Percentiles rank a stretch among this genome's conserved stretches.
phyloP scores from a whole-genome alignment of 2,329 filamentous ascomycete genomes.

The Ceratocystis colombiana region DNA sequence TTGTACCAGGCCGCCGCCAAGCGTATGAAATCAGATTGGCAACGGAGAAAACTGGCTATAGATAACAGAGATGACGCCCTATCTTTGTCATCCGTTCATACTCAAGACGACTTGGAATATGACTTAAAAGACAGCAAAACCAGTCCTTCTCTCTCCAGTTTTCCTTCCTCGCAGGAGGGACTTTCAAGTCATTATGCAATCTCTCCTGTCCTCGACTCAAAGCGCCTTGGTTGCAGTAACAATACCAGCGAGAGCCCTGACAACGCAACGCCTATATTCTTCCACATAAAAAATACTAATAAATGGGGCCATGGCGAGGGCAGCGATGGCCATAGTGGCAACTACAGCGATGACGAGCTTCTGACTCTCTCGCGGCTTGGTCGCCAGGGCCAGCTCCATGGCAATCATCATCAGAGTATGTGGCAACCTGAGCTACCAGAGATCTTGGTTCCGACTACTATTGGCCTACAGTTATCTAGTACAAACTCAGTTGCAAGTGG shows the following conservation, averaged over 20 bases:
- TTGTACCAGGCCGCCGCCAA: not conserved
- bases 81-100: not conserved
- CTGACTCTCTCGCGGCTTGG: not conserved
- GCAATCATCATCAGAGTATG: not conserved
- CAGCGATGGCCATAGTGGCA: not conserved
- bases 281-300: not conserved
- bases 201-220: not conserved
- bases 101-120: not conserved
- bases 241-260: not conserved
- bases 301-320: not conserved
- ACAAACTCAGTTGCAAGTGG: not conserved
- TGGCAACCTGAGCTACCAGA: not conserved
- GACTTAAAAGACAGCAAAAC: not conserved
- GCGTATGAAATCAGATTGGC: no score
- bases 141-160: not conserved
- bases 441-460: not conserved
- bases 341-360: not conserved
- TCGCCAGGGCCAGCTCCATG: not conserved
- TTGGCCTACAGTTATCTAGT: conserved; percentile 9
- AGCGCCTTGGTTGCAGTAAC: not conserved
- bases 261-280: not conserved
- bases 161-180: not conserved
- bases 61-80: not conserved
- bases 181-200: no score
- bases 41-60: no score